phyloP scores from a whole-genome alignment of 169 alveolate species.

The Perkinsus marinus region DNA sequence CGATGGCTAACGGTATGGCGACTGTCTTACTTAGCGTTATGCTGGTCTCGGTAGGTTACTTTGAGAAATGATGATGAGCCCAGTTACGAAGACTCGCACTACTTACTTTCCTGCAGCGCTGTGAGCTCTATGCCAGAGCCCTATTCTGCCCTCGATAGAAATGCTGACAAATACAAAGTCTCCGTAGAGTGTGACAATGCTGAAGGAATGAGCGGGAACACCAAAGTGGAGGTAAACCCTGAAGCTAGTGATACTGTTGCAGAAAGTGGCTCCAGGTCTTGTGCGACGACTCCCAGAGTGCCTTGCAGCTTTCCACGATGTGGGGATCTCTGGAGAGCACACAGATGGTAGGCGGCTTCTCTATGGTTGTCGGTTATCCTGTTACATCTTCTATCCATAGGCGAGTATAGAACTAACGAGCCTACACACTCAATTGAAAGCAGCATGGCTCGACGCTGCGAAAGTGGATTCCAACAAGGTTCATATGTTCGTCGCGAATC shows the following conservation, averaged over 20 bases:
- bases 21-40: background rate
- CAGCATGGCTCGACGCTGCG: background rate
- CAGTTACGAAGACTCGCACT: background rate
- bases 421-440: background rate
- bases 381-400: background rate
- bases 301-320: background rate
- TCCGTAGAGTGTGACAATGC: background rate
- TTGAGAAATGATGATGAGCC: background rate
- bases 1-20: background rate
- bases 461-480: background rate
- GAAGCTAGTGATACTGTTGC: background rate
- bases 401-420: background rate
- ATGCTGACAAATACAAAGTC: background rate
- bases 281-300: background rate
- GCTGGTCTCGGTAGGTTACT: background rate
- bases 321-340: background rate
- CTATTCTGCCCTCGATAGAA: background rate
- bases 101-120: background rate
- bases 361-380: no score
- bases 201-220: background rate
- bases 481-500: background rate
- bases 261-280: background rate
- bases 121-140: background rate
- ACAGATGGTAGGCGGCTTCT: background rate
- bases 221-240: background rate